Evolutionary conservation across 495 filamentous ascomycete genomes (phyloP), one percentile per base, ranked within the genome.

Genomic region (Elasticomyces elasticus): DNA sequence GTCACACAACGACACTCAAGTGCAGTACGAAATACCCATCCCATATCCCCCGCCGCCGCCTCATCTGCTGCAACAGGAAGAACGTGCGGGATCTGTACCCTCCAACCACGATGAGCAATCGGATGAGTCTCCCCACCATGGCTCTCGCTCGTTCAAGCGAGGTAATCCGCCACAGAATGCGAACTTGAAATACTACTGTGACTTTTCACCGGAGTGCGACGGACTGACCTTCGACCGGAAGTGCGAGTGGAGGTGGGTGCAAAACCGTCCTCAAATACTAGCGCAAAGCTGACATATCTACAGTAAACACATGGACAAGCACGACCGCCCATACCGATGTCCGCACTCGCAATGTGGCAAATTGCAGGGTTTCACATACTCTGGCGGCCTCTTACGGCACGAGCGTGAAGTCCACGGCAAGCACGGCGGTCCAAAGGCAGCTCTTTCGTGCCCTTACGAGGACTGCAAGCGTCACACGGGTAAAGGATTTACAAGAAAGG

Each of bases 241-340:
- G 54, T 95, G 89, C 68, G 89, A 95, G 74, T 95, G 87, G 87
- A 87, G 79, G 87, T 91, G 72, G 80, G 87, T 66, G 31, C 12
- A 23, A 30, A 19, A 33, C 76, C 56, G 33, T 42, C 30, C 42
- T 41, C 35, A 23, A 7, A 27, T n/a, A 33, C 52, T 20, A 22
- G n/a, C 24, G 50, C 17, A 10, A 24, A 48, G 12, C 13, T 19
- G 12, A 54, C 38, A 23, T 43, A 19, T 38, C 48, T 15, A 12
- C 17, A 90, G 89, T 54, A 91, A 95, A 71, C 90, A 96, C 67
- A 94, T 94, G 87, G 90, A 96, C 72, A 96, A 95, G 69, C 90
- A 96, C 64, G 87, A 91, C 51, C 76, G 90, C 17, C 90, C 90
- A 0, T 95, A 94, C 70, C 84, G 87, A 54, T 96, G 90, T 67